These are phyloP conservation scores for Gonium pectorale DNA, from an alignment of 139 green algal species.

Conservation along the genomic window DNA sequence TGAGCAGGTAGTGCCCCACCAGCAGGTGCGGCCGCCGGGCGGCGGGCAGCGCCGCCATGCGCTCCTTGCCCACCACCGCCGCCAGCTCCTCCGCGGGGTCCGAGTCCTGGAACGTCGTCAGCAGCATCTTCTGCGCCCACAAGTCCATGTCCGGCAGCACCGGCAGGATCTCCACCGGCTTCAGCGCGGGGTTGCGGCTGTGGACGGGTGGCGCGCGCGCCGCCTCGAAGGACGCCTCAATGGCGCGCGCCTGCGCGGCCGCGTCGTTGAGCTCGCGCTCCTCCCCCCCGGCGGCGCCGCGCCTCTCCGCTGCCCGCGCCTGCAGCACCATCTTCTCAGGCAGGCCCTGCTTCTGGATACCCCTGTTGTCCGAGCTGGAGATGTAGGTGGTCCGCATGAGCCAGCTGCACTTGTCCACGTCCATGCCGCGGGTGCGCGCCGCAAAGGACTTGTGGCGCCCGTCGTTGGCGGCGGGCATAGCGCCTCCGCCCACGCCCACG, in stretches of 20 bases:
- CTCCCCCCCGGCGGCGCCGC: not conserved
- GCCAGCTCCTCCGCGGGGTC: conserved; percentile 28
- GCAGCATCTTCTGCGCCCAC: conserved; percentile 55
- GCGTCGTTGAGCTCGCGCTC: conserved; percentile 39
- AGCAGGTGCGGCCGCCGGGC: conserved; percentile 21
- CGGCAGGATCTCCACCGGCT: conserved; percentile 68
- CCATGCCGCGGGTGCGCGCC: conserved; percentile 26
- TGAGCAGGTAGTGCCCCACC: conserved; percentile 46
- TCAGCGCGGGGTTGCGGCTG: conserved; percentile 63
- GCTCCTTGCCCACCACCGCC: not conserved
- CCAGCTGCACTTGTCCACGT: conserved; percentile 34
- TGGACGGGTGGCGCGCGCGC: conserved; percentile 67
- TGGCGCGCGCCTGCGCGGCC: conserved; percentile 36
- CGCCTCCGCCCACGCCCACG: conserved; percentile 22
- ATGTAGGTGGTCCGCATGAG: conserved; percentile 53
- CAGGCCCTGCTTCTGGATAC: conserved; percentile 22
- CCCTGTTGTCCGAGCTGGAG: conserved; percentile 26
- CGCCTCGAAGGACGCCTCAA: conserved; percentile 74
- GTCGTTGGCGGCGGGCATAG: not conserved
- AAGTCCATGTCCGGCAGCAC: conserved; percentile 54
- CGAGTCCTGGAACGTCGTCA: conserved; percentile 55
- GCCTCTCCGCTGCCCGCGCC: conserved; percentile 37
- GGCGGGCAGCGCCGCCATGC: not conserved
- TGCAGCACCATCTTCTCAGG: conserved; percentile 42
- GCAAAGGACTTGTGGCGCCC: conserved; percentile 37